A percentile compares a stretch with the other conserved stretches of the same genome.
These are phyloP conservation scores for Alternaria ethzedia DNA, from an alignment of 2,329 filamentous ascomycete genomes.

Conservation along the genomic window DNA sequence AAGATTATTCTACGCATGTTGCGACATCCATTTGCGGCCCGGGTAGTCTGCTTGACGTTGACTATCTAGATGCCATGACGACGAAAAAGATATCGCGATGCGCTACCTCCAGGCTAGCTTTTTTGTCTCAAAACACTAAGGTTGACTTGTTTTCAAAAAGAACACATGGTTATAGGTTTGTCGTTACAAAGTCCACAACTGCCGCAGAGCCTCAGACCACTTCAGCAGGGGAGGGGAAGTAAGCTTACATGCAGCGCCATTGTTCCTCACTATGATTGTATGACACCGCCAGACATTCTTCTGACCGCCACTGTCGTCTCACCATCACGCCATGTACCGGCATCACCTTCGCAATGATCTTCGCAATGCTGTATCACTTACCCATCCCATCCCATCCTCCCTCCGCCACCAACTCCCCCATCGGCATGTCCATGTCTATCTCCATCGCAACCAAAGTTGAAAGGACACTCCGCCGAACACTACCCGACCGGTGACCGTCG, in stretches of 20 bases:
- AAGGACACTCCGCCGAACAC: no score
- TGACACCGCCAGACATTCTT: not conserved
- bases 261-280: not conserved
- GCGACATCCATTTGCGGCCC: not conserved
- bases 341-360: not conserved
- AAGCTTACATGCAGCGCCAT: not conserved
- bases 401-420: not conserved
- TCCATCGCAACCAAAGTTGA: not conserved
- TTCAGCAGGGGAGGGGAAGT: not conserved
- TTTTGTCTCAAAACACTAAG: not conserved
- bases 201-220: not conserved
- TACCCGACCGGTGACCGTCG: not conserved
- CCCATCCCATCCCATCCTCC: not conserved
- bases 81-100: not conserved
- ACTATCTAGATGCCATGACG: not conserved
- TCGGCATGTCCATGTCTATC: not conserved
- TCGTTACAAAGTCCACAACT: no score
- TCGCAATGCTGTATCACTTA: not conserved
- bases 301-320: not conserved
- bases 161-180: no score
- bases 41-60: not conserved
- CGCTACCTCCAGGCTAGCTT: not conserved
- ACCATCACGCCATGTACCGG: not conserved
- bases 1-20: not conserved
- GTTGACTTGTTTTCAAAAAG: no score